Conservation (phyloP, 1,139 yeast genomes). For the Geotrichum macrosporum region DNA sequence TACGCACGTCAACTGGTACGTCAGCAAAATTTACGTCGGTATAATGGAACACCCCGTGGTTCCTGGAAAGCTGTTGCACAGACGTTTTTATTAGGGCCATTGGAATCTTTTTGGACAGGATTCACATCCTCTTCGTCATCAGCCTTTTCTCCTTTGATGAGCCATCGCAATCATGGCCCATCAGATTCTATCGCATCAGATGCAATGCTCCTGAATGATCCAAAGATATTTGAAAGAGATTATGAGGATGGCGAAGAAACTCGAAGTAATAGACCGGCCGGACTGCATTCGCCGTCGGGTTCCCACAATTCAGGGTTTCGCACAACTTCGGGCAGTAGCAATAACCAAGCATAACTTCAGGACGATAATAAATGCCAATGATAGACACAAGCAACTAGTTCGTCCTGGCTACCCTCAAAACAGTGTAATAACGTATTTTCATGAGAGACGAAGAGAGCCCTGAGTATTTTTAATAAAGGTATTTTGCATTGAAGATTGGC, state of each 20-base stretch:
- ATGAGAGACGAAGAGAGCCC: too few species aligned
- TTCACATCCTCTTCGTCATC: slow-evolving; percentile 28
- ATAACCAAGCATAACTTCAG: neutral
- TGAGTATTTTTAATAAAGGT: too few species aligned
- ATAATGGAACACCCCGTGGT: slow-evolving; percentile 37
- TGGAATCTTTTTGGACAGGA: slow-evolving; percentile 47
- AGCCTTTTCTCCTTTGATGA: slow-evolving; percentile 1
- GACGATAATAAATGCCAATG: neutral
- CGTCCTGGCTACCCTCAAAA: neutral
- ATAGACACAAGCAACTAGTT: neutral
- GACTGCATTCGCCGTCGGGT: neutral
- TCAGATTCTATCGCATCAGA: neutral
- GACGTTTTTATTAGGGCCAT: slow-evolving; percentile 30
- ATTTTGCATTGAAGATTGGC: too few species aligned
- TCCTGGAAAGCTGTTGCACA: slow-evolving; percentile 35
- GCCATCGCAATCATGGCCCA: neutral
- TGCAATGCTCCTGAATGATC: neutral
- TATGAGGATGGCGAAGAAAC: neutral
- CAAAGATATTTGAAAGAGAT: neutral
- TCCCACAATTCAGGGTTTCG: neutral
- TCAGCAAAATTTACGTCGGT: slow-evolving; percentile 35
- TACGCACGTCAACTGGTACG: slow-evolving; percentile 48
- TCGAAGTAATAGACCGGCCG: neutral
- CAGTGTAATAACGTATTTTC: neutral
- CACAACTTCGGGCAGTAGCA: neutral